Conservation (phyloP, 2,329 filamentous ascomycete genomes). For the Cladosporium sp. region DNA sequence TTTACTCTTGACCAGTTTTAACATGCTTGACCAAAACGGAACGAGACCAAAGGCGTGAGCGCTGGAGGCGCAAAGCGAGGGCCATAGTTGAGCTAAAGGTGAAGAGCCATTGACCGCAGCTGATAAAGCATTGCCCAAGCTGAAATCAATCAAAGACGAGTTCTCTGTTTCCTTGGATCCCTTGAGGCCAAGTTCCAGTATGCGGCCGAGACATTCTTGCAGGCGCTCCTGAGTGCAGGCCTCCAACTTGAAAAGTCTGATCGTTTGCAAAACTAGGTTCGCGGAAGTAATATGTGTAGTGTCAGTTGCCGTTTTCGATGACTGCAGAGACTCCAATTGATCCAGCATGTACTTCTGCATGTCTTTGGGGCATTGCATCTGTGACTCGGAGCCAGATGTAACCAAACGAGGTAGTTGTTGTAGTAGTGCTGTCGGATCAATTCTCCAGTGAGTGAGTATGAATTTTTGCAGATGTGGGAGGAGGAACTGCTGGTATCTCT, state of each 20-base stretch:
- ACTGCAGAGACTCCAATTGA: slow-evolving; percentile 2
- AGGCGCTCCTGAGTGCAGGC: neutral
- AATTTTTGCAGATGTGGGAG: slow-evolving; percentile 82
- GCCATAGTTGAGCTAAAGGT: slow-evolving; percentile 1
- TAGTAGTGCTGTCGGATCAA: slow-evolving; percentile 2
- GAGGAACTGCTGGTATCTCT: slow-evolving; percentile 75
- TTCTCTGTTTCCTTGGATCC: neutral
- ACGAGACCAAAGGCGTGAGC: slow-evolving; percentile 15
- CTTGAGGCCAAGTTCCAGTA: slow-evolving; percentile 3
- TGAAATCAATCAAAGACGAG: slow-evolving; percentile 4
- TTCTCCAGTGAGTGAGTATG: slow-evolving; percentile 65
- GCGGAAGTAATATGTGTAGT: slow-evolving; percentile 2
- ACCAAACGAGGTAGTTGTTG: slow-evolving; percentile 11
- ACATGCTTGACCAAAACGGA: slow-evolving; percentile 27
- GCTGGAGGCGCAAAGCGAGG: slow-evolving; percentile 5
- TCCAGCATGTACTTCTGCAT: slow-evolving; percentile 11
- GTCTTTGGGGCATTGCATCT: slow-evolving; percentile 11
- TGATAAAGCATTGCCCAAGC: slow-evolving; percentile 5
- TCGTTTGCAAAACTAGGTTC: slow-evolving; percentile 6
- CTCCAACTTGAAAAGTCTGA: slow-evolving; percentile 5
- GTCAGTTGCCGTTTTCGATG: neutral
- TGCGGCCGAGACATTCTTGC: neutral
- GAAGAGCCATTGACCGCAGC: slow-evolving; percentile 8
- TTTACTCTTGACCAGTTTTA: slow-evolving; percentile 16
- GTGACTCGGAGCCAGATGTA: slow-evolving; percentile 1